Percentiles rank a stretch among this genome's conserved stretches.
Evolutionary conservation across 1,284 basidiomycete genomes (phyloP).

Genomic region (Heterobasidion irregulare): DNA sequence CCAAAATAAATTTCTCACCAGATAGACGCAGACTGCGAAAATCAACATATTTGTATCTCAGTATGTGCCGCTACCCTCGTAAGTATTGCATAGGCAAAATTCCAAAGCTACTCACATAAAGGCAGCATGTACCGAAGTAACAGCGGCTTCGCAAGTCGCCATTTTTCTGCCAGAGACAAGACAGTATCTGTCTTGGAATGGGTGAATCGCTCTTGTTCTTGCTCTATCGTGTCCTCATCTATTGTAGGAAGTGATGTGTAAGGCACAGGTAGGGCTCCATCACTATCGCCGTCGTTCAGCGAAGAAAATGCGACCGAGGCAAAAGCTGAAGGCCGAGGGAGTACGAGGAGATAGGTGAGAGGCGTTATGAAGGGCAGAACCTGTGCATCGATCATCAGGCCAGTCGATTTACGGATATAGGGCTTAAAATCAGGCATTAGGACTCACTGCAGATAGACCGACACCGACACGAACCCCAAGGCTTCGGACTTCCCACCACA

Average conservation of each 20-base stretch:
- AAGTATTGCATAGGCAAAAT: no score
- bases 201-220: slow-evolving; percentile 1
- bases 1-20: slow-evolving; percentile 35
- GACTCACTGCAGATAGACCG: slow-evolving; percentile 65
- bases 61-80: no score
- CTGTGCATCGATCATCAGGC: slow-evolving; percentile 27
- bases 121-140: slow-evolving; percentile 76
- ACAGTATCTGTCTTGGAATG: slow-evolving; percentile 28
- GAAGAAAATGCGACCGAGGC: slow-evolving; percentile 13
- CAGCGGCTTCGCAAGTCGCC: slow-evolving; percentile 67
- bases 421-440: background rate
- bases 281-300: slow-evolving; percentile 28
- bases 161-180: slow-evolving; percentile 65
- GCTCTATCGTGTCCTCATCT: slow-evolving; percentile 21
- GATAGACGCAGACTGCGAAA: slow-evolving; percentile 62
- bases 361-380: slow-evolving; percentile 74
- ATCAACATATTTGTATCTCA: slow-evolving; percentile 3
- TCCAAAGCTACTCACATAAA: slow-evolving; percentile 45
- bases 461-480: slow-evolving; percentile 83
- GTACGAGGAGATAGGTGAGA: slow-evolving; percentile 63
- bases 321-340: slow-evolving; percentile 54
- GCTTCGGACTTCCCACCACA: slow-evolving; percentile 92
- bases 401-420: no score
- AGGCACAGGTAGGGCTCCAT: slow-evolving; percentile 23
- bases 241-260: slow-evolving; percentile 49